phyloP scores from a whole-genome alignment of 2,329 filamentous ascomycete genomes.

The Exophiala mesophila region DNA sequence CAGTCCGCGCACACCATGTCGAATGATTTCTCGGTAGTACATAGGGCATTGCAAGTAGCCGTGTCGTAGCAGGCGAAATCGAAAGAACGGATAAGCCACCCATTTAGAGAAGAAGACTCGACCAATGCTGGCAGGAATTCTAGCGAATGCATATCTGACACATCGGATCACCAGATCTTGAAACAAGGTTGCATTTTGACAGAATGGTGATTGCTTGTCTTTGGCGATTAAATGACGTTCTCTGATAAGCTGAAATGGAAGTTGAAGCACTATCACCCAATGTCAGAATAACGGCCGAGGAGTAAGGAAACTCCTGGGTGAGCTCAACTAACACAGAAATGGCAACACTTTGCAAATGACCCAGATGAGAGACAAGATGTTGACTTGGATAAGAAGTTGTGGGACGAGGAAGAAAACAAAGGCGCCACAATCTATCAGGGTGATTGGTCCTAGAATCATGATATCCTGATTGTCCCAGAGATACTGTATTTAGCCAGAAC shows the following conservation, averaged over 20 bases:
- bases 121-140: conserved; percentile 63
- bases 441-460: conserved; percentile 72
- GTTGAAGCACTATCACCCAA: conserved; percentile 33
- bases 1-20: conserved; percentile 56
- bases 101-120: conserved; percentile 72
- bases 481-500: too few relatives aligned
- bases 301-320: too few relatives aligned
- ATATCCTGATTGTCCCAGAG: too few relatives aligned
- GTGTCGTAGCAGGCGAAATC: conserved; percentile 70
- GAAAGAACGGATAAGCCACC: conserved; percentile 68
- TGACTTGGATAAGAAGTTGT: conserved; percentile 65
- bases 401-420: conserved; percentile 68
- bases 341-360: conserved; percentile 58
- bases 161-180: conserved; percentile 73
- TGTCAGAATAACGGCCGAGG: conserved; percentile 5
- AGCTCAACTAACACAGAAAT: conserved; percentile 66
- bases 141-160: conserved; percentile 71
- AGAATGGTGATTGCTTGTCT: conserved; percentile 54
- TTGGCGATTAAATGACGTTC: conserved; percentile 52
- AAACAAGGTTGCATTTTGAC: conserved; percentile 65
- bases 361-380: conserved; percentile 53
- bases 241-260: conserved; percentile 56
- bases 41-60: conserved; percentile 60
- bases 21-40: conserved; percentile 57
- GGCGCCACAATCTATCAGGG: conserved; percentile 68